phyloP scores from a whole-genome alignment of 2,329 filamentous ascomycete species.

The Hypocrella siamensis region DNA sequence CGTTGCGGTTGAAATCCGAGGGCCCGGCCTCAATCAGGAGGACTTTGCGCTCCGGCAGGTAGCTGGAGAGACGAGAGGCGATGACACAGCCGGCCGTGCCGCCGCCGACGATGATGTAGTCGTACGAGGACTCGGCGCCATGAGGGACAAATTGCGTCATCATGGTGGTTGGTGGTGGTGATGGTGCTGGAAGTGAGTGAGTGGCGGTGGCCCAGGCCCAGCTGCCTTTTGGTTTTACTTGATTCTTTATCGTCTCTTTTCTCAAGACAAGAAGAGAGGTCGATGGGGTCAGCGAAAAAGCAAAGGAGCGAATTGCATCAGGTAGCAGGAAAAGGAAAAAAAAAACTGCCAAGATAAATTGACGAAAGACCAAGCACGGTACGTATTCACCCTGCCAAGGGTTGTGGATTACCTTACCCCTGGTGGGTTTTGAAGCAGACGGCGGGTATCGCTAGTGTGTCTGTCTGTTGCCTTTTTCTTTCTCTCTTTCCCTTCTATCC shows the following conservation, averaged over 20 bases:
- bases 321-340: not conserved
- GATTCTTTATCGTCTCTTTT: not conserved
- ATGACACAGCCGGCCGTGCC: constrained; percentile 79
- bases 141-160: constrained; percentile 53
- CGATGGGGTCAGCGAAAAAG: not conserved
- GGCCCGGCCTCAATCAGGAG: constrained; percentile 80
- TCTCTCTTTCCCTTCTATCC: not conserved
- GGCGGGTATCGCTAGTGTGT: no score
- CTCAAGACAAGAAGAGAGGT: not conserved
- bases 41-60: constrained; percentile 67
- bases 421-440: no score
- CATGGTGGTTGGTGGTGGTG: constrained; percentile 24
- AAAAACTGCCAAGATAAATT: no score
- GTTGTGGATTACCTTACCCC: no score
- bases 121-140: constrained; percentile 51
- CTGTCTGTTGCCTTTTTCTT: no score
- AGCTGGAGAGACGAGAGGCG: constrained; percentile 64
- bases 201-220: no score
- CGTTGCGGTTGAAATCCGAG: constrained; percentile 76
- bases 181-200: not conserved
- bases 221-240: no score
- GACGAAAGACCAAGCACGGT: no score
- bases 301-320: not conserved
- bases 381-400: no score
- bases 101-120: constrained; percentile 76